phyloP scores from a whole-genome alignment of 1,284 basidiomycete species.

The Fomitopsis schrenkii region DNA sequence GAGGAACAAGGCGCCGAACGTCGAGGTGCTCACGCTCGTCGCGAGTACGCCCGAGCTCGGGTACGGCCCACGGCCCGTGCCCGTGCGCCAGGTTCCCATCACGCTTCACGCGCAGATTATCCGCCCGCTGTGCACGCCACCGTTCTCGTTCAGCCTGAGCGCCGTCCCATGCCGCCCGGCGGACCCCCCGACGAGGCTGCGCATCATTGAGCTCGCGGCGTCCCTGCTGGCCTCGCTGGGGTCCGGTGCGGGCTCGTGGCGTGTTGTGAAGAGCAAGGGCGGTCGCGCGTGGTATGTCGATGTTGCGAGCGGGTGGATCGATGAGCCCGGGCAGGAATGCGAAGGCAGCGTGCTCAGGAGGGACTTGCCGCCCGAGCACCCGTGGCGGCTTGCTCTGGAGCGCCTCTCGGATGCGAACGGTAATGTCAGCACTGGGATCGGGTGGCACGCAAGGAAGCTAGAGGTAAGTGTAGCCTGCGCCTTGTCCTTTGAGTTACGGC shows the following conservation, averaged over 20 bases:
- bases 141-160: slow-evolving; percentile 59
- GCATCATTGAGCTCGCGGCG: slow-evolving; percentile 87
- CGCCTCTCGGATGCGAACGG: slow-evolving; percentile 80
- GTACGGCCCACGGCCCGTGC: slow-evolving; percentile 39
- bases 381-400: slow-evolving; percentile 65
- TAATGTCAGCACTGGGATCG: slow-evolving; percentile 84
- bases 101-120: slow-evolving; percentile 71
- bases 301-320: slow-evolving; percentile 77
- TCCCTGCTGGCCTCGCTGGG: slow-evolving; percentile 70
- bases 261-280: slow-evolving; percentile 86
- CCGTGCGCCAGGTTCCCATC: slow-evolving; percentile 53
- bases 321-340: slow-evolving; percentile 18
- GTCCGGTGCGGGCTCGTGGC: slow-evolving; percentile 80
- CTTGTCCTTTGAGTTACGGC: not conserved
- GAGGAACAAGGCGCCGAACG: slow-evolving; percentile 62
- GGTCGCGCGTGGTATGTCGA: slow-evolving; percentile 96
- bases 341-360: slow-evolving; percentile 43
- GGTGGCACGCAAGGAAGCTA: slow-evolving; percentile 98
- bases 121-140: slow-evolving; percentile 75
- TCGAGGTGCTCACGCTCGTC: slow-evolving; percentile 85
- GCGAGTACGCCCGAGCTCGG: slow-evolving; percentile 77
- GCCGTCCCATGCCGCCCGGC: slow-evolving; percentile 27
- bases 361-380: slow-evolving; percentile 59
- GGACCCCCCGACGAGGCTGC: slow-evolving; percentile 67
- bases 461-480: slow-evolving; percentile 61